Evolutionary conservation across 2,329 filamentous ascomycete genomes (phyloP), one percentile per base, ranked within the genome.

Genomic region (Dactylonectria estremocensis): DNA sequence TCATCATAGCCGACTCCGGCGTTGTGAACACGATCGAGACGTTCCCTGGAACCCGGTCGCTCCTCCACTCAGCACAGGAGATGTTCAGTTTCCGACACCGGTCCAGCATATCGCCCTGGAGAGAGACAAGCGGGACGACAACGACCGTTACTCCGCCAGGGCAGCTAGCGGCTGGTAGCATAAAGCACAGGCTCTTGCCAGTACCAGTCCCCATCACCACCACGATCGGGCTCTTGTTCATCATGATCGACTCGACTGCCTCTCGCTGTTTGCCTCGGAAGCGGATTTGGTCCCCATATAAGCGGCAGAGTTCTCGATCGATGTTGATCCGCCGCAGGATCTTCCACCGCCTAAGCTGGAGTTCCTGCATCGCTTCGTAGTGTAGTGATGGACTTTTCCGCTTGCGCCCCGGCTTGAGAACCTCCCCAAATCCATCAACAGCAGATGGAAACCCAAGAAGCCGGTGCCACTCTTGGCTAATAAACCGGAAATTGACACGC

Each of bases 171-270:
- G 43, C 33, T 5, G 22, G 50, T 6, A 67, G 16, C 11, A 67
- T 67, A 35, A 67, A 67, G 7, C 14, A 53, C 0, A 67, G 18
- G 18, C 65, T 67, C 33, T 67, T 67, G 28, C 43, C 14, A 45
- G 7, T 53, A 9, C 49, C 31, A 33, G 35, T 64, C 28, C n/a
- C 22, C 18, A 62, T 61, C 8, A 68, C n/a, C 14, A 50, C 5
- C 7, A 68, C 24, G 1, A 68, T 31, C 4, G 31, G 65, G 10
- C 60, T 64, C 14, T 60, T 58, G 3, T 59, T 57, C 20, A 62
- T 49, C 9, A 61, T 64, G 3, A 68, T 64, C 11, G 11, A 35
- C 2, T 62, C 3, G 2, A 68, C 14, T 16, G 16, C 45, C 43
- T 54, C 13, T 7, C 10, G 14, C 48, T 68, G 13, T 28, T 54